Conservation (phyloP, 2,329 filamentous ascomycete species). For the Hymenoscyphus fraxineus region DNA sequence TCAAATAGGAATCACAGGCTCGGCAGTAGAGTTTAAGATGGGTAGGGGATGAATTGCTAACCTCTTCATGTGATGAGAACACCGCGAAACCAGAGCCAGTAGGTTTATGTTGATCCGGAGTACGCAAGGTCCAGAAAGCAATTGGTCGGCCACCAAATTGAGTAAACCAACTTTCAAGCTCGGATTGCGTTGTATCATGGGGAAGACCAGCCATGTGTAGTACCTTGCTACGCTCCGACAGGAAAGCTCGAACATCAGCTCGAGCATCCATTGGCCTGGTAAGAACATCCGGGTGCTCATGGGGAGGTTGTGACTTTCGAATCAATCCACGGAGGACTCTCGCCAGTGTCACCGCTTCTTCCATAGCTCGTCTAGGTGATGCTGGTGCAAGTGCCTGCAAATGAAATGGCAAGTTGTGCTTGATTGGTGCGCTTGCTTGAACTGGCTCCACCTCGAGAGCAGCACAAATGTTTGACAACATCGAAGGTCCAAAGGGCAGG, state of each 20-base stretch:
- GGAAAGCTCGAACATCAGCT: constrained; percentile 91
- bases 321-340: constrained; percentile 89
- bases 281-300: constrained; percentile 92
- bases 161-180: constrained; percentile 99
- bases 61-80: constrained; percentile 98
- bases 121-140: constrained; percentile 97
- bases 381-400: constrained; percentile 92
- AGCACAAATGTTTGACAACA: constrained; percentile 95
- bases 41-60: constrained; percentile 40
- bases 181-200: constrained; percentile 96
- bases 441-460: constrained; percentile 97
- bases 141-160: constrained; percentile 97
- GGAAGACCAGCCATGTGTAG: constrained; percentile 96
- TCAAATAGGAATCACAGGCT: constrained; percentile 28
- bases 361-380: constrained; percentile 92
- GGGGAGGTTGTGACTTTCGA: constrained; percentile 89
- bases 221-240: constrained; percentile 95
- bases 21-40: constrained; percentile 30
- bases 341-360: constrained; percentile 91
- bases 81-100: constrained; percentile 97
- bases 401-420: constrained; percentile 97
- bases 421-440: constrained; percentile 95
- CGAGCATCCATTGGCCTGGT: constrained; percentile 94
- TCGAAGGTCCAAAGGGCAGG: constrained; percentile 90
- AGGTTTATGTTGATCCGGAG: constrained; percentile 98